A percentile compares a stretch with the other conserved stretches of the same genome.
Evolutionary conservation across 139 green algal genomes (phyloP).

Genomic region (Coelastrella sp.): DNA sequence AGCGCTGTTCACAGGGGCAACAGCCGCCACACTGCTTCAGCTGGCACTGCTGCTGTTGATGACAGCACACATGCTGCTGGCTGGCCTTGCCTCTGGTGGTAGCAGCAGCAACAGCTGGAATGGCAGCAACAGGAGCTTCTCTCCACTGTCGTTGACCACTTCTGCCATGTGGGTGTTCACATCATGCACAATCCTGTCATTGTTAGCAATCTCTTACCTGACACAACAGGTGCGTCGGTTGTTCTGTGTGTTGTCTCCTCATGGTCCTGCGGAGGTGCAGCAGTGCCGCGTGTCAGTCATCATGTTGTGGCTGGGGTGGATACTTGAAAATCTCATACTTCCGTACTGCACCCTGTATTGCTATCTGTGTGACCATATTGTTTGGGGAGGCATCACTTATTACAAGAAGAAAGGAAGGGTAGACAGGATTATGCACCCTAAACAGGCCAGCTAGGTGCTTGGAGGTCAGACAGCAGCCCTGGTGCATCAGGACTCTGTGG

Average conservation of each 20-base stretch:
- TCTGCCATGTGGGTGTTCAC: slow-evolving; percentile 21
- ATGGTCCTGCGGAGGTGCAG: not conserved
- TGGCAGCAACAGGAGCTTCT: slow-evolving; percentile 18
- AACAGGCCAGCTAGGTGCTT: not conserved
- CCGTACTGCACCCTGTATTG: slow-evolving; percentile 65
- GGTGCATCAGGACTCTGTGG: too few relatives aligned
- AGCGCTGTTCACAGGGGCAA: slow-evolving; percentile 66
- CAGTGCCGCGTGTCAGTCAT: not conserved
- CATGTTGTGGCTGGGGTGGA: slow-evolving; percentile 44
- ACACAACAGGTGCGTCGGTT: slow-evolving; percentile 1
- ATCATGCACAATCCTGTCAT: not conserved
- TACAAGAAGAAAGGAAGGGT: slow-evolving; percentile 52
- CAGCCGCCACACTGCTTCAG: slow-evolving; percentile 41
- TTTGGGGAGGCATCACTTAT: slow-evolving; percentile 67
- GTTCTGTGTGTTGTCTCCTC: slow-evolving; percentile 13
- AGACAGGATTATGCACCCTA: slow-evolving; percentile 24
- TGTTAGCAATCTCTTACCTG: not conserved
- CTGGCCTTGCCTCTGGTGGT: not conserved
- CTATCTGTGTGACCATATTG: slow-evolving; percentile 46
- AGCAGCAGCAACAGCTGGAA: slow-evolving; percentile 14
- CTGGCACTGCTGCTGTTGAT: slow-evolving; percentile 37
- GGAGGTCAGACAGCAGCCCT: not conserved
- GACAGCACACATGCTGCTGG: not conserved
- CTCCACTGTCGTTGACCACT: not conserved
- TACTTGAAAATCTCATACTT: slow-evolving; percentile 53